Evolutionary conservation across 495 filamentous ascomycete genomes (phyloP), one percentile per base, ranked within the genome.

Genomic region (Podospora comata): DNA sequence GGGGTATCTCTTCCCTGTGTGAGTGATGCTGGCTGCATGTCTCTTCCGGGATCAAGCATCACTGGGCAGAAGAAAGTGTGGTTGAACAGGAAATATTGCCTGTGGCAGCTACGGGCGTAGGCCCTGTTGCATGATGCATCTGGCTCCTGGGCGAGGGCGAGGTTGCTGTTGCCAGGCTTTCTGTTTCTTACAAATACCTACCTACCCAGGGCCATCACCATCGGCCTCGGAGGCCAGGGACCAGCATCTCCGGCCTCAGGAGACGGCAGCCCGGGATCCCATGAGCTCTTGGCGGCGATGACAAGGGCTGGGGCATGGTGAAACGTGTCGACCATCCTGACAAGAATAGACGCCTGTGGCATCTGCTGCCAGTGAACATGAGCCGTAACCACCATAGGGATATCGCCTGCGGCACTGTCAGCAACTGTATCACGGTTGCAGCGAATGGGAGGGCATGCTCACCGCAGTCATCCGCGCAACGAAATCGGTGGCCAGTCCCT

Each of bases 31-130:
- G 55, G 13, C 53, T 68, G 68, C 61, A 68, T 70, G 68, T 62
- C 53, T 70, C 56, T 72, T 56, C 55, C 71, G 65, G 73, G 75
- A 71, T 71, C 72, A 70, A 39, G 74, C 71, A 73, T 75, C 56
- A 60, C 58, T 55, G 59, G 66, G 32, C 11, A 55, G 34, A 58
- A 61, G 66, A 61, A 60, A 66, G 71, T 73, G 73, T 70, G 73
- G 73, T 77, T 73, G 53, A 72, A 77, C 75, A 77, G 66, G 55
- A 60, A 72, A 68, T 73, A 76, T 74, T 71, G 71, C 66, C 56
- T 68, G 70, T 72, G 67, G 30, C 57, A 71, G 72, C 69, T 77
- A 77, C 75, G 75, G 68, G 69, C 75, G 75, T 77, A 77, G 72
- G 69, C 62, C 48, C 62, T 44, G 68, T 34, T 67, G 68, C 58